Evolutionary conservation across 768 basidiomycete species (phyloP), one percentile per base, ranked within the genome.

Genomic region (Royoungia palumana): DNA sequence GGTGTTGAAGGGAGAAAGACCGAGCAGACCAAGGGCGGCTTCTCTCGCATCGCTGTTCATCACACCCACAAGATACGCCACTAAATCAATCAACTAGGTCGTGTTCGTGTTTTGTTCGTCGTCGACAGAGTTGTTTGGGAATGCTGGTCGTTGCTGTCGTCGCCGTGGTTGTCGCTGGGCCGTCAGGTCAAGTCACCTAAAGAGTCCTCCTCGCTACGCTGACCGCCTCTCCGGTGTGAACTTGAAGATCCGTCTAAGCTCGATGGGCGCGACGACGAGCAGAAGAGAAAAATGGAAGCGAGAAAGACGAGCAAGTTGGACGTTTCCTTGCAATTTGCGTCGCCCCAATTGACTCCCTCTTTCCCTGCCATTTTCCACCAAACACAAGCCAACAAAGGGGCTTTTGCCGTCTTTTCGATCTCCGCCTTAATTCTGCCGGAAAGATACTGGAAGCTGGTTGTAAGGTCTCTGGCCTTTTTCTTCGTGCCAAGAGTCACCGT

Each of bases 41-140:
- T 81, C 80, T 59, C 74, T 72, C 57, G 77, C 79, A 77, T 81
- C 80, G 69, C 66, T 75, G 63, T 70, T 70, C 75, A 75, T 76
- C 64, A 64, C 59, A 56, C 52, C 48, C 35, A 28, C 41, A 17
- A 39, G 35, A 49, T 43, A 50, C 41, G 46, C 47, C 48, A 32
- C 51, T 34, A 44, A 43, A 52, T 49, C 4, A 14, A 19, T 45
- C 37, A 50, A 40, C 21, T 30, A 37, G 2, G 42, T 47, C 50
- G 54, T 35, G 35, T 21, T 12, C 37, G 53, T 27, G 35, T 43
- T n/a, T 46, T 13, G 44, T 50, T 54, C 42, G 50, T 41, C 34
- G 54, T 34, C 28, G 47, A 32, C 32, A 25, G 36, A n/a, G 59
- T 58, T 35, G 59, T 49, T 53, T 47, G 28, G 25, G 36, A 47